Percentiles rank a stretch among this genome's conserved stretches.
These are phyloP conservation scores for Fusarium staphyleae DNA, from an alignment of 2,329 filamentous ascomycete species.

Conservation along the genomic window DNA sequence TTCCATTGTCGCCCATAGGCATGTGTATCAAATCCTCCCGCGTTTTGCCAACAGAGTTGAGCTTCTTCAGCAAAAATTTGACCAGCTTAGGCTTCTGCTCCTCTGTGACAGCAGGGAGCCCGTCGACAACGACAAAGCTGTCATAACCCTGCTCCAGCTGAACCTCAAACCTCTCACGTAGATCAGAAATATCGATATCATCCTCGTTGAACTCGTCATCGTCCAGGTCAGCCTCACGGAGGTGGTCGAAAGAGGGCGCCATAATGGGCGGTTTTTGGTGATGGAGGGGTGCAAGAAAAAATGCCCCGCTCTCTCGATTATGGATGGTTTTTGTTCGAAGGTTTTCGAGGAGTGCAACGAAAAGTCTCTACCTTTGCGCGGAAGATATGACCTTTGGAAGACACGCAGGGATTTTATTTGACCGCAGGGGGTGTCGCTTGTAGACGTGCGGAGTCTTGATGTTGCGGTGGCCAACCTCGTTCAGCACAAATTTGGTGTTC, in stretches of 20 bases:
- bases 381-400: slow-evolving; percentile 29
- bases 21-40: slow-evolving; percentile 90
- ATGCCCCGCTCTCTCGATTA: slow-evolving; percentile 47
- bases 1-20: slow-evolving; percentile 87
- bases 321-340: slow-evolving; percentile 22
- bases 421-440: slow-evolving; percentile 36
- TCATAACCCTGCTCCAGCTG: slow-evolving; percentile 95
- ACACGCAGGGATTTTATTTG: slow-evolving; percentile 34
- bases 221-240: slow-evolving; percentile 88
- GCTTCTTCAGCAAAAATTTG: slow-evolving; percentile 94
- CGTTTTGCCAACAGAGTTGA: slow-evolving; percentile 84
- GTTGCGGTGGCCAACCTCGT: slow-evolving; percentile 40
- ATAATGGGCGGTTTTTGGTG: slow-evolving; percentile 65
- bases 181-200: slow-evolving; percentile 93
- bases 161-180: slow-evolving; percentile 93
- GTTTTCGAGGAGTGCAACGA: slow-evolving; percentile 26
- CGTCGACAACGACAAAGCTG: slow-evolving; percentile 95
- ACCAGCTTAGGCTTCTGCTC: slow-evolving; percentile 93
- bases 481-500: slow-evolving; percentile 51
- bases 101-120: slow-evolving; percentile 86
- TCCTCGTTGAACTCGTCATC: slow-evolving; percentile 88
- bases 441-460: slow-evolving; percentile 42
- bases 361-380: slow-evolving; percentile 33
- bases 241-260: slow-evolving; percentile 87
- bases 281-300: slow-evolving; percentile 47